These are phyloP conservation scores for Aphanoascus verrucosus DNA, from an alignment of 2,329 filamentous ascomycete genomes.

Conservation along the genomic window DNA sequence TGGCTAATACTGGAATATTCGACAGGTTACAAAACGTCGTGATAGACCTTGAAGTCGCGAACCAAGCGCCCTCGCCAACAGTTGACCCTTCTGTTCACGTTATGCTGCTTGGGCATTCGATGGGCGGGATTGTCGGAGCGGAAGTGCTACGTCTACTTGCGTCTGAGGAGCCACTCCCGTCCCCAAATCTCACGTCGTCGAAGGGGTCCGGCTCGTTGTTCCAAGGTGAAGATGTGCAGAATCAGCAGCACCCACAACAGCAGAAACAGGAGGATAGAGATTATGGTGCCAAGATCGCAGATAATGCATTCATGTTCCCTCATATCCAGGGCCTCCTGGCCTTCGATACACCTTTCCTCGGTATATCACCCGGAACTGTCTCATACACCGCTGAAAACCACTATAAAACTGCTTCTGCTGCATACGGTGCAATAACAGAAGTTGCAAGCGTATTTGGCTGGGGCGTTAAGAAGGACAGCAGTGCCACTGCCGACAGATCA, in stretches of 20 bases:
- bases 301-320: conserved; percentile 66
- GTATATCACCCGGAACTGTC: conserved; percentile 41
- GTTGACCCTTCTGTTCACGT: conserved; percentile 75
- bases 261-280: too few species aligned
- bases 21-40: conserved; percentile 75
- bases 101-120: conserved; percentile 76
- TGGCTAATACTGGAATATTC: neutral
- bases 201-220: conserved; percentile 9
- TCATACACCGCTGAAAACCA: conserved; percentile 64
- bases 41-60: conserved; percentile 84
- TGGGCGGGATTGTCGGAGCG: conserved; percentile 87
- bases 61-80: conserved; percentile 68
- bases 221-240: conserved; percentile 13
- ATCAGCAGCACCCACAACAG: too few species aligned
- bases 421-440: conserved; percentile 57
- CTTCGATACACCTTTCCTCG: conserved; percentile 80
- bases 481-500: neutral
- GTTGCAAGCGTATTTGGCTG: conserved; percentile 55
- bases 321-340: conserved; percentile 82
- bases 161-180: conserved; percentile 48
- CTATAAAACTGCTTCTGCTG: conserved; percentile 61
- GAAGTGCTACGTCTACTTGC: conserved; percentile 71
- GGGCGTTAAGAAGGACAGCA: conserved; percentile 36
- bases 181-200: conserved; percentile 23
- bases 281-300: too few species aligned